Evolutionary conservation across 139 green algal species (phyloP).

Genomic region (Coelastrella sp.): DNA sequence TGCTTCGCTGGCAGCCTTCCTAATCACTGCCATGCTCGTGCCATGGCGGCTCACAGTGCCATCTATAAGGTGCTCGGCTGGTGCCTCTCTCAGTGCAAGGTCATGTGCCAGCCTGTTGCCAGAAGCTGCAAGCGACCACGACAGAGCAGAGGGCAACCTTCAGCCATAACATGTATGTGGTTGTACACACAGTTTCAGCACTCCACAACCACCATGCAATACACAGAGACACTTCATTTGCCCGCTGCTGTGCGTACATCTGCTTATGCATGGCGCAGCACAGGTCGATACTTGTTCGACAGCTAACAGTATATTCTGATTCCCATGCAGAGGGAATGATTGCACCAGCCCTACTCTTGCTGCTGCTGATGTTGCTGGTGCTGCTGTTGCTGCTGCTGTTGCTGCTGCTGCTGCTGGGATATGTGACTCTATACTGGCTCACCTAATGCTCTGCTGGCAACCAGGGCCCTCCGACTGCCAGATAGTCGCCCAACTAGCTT

Average conservation of each 20-base stretch:
- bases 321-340: too few species aligned
- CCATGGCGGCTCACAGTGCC: background rate
- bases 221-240: too few species aligned
- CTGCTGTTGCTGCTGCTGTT: background rate
- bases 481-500: background rate
- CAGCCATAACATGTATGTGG: background rate
- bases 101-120: background rate
- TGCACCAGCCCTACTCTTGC: too few species aligned
- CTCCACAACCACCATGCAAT: too few species aligned
- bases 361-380: too few species aligned
- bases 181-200: background rate
- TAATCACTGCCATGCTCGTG: background rate
- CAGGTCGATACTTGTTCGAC: too few species aligned
- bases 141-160: background rate
- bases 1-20: background rate
- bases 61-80: background rate
- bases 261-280: too few species aligned
- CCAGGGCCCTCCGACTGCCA: background rate
- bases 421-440: background rate
- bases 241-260: too few species aligned
- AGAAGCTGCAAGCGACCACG: background rate
- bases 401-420: background rate
- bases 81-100: background rate
- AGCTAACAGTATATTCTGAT: too few species aligned
- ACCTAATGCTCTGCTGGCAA: background rate